Conservation (phyloP, 1,139 yeast genomes). For the Debaryomyces robertsiae region DNA sequence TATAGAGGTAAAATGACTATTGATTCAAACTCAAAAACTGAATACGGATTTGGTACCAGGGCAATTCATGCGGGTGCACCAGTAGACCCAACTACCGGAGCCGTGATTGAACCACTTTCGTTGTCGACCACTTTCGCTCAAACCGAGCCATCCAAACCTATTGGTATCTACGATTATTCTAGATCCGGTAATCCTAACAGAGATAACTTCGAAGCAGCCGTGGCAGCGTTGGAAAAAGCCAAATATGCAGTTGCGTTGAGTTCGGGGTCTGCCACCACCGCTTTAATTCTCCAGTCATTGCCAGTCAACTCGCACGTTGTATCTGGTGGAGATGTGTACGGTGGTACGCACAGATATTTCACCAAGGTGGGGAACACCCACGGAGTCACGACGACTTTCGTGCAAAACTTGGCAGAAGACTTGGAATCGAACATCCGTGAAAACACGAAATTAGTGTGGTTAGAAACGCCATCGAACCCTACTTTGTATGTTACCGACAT, state of each 20-base stretch:
- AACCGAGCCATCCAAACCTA: conserved; percentile 71
- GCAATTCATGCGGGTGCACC: conserved; percentile 87
- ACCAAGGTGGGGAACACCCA: conserved; percentile 83
- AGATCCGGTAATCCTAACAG: conserved; percentile 90
- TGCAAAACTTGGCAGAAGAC: conserved; percentile 64
- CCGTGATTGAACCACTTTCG: conserved; percentile 84
- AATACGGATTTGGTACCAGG: conserved; percentile 66
- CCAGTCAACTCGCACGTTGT: conserved; percentile 75
- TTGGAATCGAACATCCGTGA: conserved; percentile 56
- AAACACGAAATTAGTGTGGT: conserved; percentile 80
- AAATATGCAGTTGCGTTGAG: conserved; percentile 78
- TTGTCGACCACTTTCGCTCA: conserved; percentile 88
- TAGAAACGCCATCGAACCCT: conserved; percentile 90
- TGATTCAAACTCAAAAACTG: conserved; percentile 17
- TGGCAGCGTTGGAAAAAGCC: conserved; percentile 80
- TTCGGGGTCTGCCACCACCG: conserved; percentile 88
- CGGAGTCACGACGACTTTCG: conserved; percentile 72
- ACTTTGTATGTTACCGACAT: conserved; percentile 79
- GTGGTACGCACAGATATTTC: conserved; percentile 92
- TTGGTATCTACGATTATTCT: conserved; percentile 83
- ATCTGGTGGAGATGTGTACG: conserved; percentile 87
- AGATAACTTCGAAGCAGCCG: conserved; percentile 75
- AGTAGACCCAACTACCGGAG: conserved; percentile 76
- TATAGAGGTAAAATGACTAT: conserved; percentile 25
- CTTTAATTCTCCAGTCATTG: conserved; percentile 72